These are phyloP conservation scores for Hypseocharis bilobata DNA, from an alignment of 441 rosid species.

Conservation along the genomic window DNA sequence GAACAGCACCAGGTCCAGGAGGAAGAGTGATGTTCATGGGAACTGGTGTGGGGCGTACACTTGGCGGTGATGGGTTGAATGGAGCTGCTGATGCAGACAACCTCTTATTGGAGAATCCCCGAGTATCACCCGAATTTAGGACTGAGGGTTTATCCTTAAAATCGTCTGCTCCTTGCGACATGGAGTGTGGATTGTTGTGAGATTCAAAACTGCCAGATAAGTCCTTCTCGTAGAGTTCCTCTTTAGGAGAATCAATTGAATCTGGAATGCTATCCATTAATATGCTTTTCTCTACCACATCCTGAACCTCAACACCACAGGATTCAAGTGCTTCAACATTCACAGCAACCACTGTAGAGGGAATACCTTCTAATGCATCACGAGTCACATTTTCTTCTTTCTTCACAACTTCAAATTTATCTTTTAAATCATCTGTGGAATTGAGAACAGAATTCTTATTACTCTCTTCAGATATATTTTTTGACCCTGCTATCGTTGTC, in stretches of 20 bases:
- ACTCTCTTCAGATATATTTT: conserved; percentile 29
- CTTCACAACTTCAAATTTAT: conserved; percentile 31
- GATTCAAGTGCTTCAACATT: conserved; percentile 28
- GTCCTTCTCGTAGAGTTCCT: conserved; percentile 33
- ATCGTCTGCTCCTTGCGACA: conserved; percentile 34
- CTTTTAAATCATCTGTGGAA: conserved; percentile 21
- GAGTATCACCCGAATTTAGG: conserved; percentile 40
- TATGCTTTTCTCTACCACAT: conserved; percentile 32
- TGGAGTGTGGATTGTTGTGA: conserved; percentile 24
- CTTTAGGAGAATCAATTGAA: conserved; percentile 35
- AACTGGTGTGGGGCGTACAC: conserved; percentile 39
- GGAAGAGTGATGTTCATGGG: conserved; percentile 59
- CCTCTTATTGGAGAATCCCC: conserved; percentile 53
- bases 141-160: conserved; percentile 36
- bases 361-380: conserved; percentile 31
- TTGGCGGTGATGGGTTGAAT: conserved; percentile 56
- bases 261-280: conserved; percentile 30
- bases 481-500: conserved; percentile 21
- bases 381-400: conserved; percentile 35
- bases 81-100: conserved; percentile 77
- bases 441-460: conserved; percentile 26
- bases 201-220: conserved; percentile 30
- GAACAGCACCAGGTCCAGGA: conserved; percentile 47
- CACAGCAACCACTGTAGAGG: conserved; percentile 28
- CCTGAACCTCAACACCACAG: conserved; percentile 31